Conservation (phyloP, 2,329 filamentous ascomycete species). For the Calonectria hawksworthii region DNA sequence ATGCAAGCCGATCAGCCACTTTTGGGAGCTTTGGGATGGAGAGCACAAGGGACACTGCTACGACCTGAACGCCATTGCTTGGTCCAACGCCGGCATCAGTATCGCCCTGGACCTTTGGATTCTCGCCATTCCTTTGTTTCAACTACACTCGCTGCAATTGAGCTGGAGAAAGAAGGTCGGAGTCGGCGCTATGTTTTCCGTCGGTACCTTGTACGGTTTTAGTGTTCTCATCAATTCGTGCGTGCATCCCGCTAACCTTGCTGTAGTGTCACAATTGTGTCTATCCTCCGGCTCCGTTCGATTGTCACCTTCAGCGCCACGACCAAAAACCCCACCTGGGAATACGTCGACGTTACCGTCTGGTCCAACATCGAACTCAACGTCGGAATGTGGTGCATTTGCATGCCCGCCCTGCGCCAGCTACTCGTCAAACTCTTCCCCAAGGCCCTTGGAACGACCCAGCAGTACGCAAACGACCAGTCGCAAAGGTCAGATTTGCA, state of each 20-base stretch:
- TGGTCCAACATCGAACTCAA: slow-evolving; percentile 58
- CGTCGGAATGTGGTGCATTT: slow-evolving; percentile 56
- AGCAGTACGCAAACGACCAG: slow-evolving; percentile 40
- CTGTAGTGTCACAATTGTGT: slow-evolving; percentile 52
- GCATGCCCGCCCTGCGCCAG: slow-evolving; percentile 53
- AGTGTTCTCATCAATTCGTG: too few species aligned
- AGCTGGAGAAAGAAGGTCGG: slow-evolving; percentile 64
- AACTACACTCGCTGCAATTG: slow-evolving; percentile 58
- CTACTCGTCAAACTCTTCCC: slow-evolving; percentile 57
- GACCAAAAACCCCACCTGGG: slow-evolving; percentile 51
- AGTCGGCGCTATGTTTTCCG: slow-evolving; percentile 65
- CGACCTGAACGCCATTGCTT: slow-evolving; percentile 55
- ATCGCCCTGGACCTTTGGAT: slow-evolving; percentile 68
- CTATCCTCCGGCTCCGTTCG: slow-evolving; percentile 52
- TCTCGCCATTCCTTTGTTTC: slow-evolving; percentile 63
- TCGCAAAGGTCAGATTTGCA: slow-evolving; percentile 39
- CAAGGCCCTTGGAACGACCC: slow-evolving; percentile 47
- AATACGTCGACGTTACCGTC: slow-evolving; percentile 48
- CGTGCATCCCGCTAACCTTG: neutral
- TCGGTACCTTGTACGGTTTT: slow-evolving; percentile 55
- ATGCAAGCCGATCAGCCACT: slow-evolving; percentile 65
- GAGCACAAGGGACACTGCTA: slow-evolving; percentile 62
- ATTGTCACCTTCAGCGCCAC: slow-evolving; percentile 49
- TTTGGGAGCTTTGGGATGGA: slow-evolving; percentile 69
- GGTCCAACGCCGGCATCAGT: slow-evolving; percentile 58